phyloP scores from a whole-genome alignment of 1,139 yeast genomes.

The Suhomyces terraborum region DNA sequence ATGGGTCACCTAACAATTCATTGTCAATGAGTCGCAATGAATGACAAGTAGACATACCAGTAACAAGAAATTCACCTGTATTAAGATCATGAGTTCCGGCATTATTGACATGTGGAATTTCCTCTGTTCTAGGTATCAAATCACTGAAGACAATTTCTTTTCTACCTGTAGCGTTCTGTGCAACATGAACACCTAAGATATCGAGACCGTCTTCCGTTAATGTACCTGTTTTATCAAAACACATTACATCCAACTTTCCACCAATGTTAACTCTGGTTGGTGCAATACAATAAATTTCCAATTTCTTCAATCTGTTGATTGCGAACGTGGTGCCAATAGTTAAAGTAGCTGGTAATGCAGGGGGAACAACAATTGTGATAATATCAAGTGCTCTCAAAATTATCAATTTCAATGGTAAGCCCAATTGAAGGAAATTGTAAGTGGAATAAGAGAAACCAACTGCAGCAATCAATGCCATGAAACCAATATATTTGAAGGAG shows the following conservation, averaged over 20 bases:
- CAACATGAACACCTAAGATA: conserved; percentile 80
- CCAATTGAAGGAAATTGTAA: conserved; percentile 75
- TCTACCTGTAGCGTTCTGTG: conserved; percentile 53
- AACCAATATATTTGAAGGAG: conserved; percentile 93
- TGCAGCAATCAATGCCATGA: conserved; percentile 84
- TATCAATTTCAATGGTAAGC: conserved; percentile 68
- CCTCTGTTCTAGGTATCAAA: conserved; percentile 29
- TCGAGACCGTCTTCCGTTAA: conserved; percentile 95
- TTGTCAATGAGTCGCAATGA: conserved; percentile 78
- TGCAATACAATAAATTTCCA: conserved; percentile 79
- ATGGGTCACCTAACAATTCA: conserved; percentile 87
- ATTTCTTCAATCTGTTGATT: conserved; percentile 64
- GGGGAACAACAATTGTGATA: conserved; percentile 96
- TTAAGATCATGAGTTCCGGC: conserved; percentile 25
- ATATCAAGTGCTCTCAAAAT: conserved; percentile 88
- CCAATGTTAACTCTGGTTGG: conserved; percentile 94
- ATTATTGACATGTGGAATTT: conserved; percentile 11
- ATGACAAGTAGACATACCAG: conserved; percentile 82
- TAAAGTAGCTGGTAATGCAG: conserved; percentile 95
- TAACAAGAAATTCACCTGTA: conserved; percentile 39
- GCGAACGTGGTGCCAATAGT: conserved; percentile 97
- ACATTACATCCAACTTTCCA: conserved; percentile 85
- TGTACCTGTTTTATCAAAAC: conserved; percentile 97
- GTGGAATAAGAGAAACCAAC: conserved; percentile 85
- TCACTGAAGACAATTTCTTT: conserved; percentile 55